Conservation (phyloP, 2,329 filamentous ascomycete species). For the Phoma sp. region DNA sequence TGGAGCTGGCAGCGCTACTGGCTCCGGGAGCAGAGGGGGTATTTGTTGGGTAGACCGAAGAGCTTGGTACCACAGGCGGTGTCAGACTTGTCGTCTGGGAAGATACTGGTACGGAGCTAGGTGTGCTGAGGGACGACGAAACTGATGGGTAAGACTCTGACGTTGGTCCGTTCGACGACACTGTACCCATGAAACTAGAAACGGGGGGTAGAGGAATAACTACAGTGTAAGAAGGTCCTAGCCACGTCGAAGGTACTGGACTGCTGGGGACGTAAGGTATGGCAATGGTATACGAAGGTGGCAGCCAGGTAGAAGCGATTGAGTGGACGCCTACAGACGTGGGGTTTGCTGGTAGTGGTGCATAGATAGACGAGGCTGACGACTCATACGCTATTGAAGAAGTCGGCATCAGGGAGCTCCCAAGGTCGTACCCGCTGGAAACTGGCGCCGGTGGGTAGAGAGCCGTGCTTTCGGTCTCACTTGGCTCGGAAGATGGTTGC, state of each 20-base stretch:
- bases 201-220: constrained; percentile 3
- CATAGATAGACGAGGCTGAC: not conserved
- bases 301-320: constrained; percentile 16
- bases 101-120: not conserved
- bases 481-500: constrained; percentile 15
- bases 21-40: not conserved
- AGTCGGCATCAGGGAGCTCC: not conserved
- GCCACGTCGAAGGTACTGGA: constrained; percentile 4
- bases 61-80: not conserved
- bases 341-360: not conserved
- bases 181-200: not conserved
- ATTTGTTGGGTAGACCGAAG: not conserved
- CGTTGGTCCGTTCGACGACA: not conserved
- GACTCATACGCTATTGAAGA: not conserved
- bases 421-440: not conserved
- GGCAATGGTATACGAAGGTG: constrained; percentile 10
- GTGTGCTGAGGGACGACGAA: not conserved
- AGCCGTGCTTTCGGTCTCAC: constrained; percentile 10
- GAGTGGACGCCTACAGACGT: constrained; percentile 5
- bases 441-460: not conserved
- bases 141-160: not conserved
- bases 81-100: not conserved
- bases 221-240: constrained; percentile 7
- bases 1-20: not conserved
- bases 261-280: constrained; percentile 10